Evolutionary conservation across 345 rosid species (phyloP).

Genomic region (Acer yangbiense): DNA sequence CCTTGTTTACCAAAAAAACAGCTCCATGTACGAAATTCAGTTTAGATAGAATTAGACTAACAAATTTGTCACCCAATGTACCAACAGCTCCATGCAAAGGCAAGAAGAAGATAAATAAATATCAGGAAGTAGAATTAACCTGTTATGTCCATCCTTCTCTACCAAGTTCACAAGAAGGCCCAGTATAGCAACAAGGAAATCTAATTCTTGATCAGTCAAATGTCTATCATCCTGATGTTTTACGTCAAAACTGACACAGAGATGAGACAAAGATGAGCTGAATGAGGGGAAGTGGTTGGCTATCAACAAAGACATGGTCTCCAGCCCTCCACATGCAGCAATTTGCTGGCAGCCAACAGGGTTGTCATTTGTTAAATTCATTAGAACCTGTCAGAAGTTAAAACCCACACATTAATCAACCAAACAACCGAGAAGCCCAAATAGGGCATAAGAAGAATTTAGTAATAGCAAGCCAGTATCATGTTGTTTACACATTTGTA

Average conservation of each 20-base stretch:
- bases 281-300: constrained; percentile 78
- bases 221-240: constrained; percentile 44
- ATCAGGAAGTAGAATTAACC: constrained; percentile 43
- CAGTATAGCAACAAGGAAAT: constrained; percentile 92
- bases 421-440: neutral
- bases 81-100: constrained; percentile 17
- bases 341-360: constrained; percentile 83
- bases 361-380: constrained; percentile 93
- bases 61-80: neutral
- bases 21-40: neutral
- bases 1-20: neutral
- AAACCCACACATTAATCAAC: constrained; percentile 17
- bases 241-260: constrained; percentile 29
- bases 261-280: constrained; percentile 42
- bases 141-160: constrained; percentile 88
- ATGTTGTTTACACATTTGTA: neutral
- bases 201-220: constrained; percentile 85
- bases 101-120: neutral
- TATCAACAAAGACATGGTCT: constrained; percentile 73
- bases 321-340: constrained; percentile 81
- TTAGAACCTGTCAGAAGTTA: constrained; percentile 64
- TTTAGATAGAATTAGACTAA: neutral
- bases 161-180: constrained; percentile 93
- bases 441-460: constrained; percentile 4
- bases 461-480: neutral